These are phyloP conservation scores for Massarina eburnea DNA, from an alignment of 2,329 filamentous ascomycete species.

Conservation along the genomic window DNA sequence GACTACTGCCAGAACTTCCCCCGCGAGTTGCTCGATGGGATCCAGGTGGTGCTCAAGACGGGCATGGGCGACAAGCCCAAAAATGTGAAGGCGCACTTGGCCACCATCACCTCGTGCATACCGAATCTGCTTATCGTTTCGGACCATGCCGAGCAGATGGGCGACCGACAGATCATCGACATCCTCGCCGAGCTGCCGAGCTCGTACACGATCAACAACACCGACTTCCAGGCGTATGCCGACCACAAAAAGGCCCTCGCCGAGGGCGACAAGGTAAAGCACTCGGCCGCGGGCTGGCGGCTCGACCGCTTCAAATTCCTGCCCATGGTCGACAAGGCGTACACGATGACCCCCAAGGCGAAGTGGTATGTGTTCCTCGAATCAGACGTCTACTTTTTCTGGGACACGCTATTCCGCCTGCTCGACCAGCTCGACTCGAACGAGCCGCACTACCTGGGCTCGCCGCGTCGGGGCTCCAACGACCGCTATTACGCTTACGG, in stretches of 20 bases:
- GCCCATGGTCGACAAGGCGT: constrained; percentile 57
- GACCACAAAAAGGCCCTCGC: constrained; percentile 44
- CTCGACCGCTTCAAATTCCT: constrained; percentile 63
- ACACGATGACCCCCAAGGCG: constrained; percentile 38
- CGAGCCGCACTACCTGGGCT: constrained; percentile 44
- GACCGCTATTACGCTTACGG: constrained; percentile 47
- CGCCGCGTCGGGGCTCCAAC: constrained; percentile 35
- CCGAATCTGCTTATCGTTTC: constrained; percentile 60
- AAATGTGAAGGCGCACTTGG: constrained; percentile 50
- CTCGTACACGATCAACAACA: constrained; percentile 44
- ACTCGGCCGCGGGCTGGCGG: constrained; percentile 55
- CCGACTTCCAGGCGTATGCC: constrained; percentile 57
- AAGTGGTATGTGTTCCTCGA: constrained; percentile 46
- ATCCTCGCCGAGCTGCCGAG: constrained; percentile 54
- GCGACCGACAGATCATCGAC: constrained; percentile 53
- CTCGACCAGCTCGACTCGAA: constrained; percentile 42
- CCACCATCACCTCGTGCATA: constrained; percentile 57
- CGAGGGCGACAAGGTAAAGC: constrained; percentile 46
- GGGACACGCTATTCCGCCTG: constrained; percentile 47
- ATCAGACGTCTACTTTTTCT: constrained; percentile 43
- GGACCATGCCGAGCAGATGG: constrained; percentile 58
- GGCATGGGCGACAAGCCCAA: constrained; percentile 49
- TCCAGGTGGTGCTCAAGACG: constrained; percentile 54
- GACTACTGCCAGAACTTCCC: constrained; percentile 47
- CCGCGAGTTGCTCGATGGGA: constrained; percentile 41